Percentiles rank a stretch among this genome's conserved stretches.
Conservation (phyloP, 345 rosid species). For the Salix caprea region DNA sequence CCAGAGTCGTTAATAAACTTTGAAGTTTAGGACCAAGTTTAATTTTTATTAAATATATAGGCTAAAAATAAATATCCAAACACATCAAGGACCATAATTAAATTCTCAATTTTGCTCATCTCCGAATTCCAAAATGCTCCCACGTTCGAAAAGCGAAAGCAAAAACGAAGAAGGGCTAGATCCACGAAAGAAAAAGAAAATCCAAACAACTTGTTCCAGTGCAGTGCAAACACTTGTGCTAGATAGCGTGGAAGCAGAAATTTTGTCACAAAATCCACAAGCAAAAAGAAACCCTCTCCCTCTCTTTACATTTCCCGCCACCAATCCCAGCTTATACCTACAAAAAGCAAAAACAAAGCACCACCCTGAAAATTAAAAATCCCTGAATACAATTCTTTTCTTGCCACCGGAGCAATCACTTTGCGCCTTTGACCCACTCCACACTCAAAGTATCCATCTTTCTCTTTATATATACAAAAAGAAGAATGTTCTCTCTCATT, state of each 20-base stretch:
- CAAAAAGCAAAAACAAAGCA: neutral
- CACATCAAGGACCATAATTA: neutral
- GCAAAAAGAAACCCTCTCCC: neutral
- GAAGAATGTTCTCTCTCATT: neutral
- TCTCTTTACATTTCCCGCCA: neutral
- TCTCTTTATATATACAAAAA: neutral
- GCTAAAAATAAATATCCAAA: neutral
- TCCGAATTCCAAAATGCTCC: neutral
- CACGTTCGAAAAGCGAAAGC: neutral
- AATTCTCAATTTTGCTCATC: neutral
- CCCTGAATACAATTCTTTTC: slow-evolving; percentile 45
- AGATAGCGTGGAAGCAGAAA: neutral
- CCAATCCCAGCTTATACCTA: neutral
- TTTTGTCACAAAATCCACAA: no score
- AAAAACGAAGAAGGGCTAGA: neutral
- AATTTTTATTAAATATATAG: no score
- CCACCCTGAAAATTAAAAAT: neutral
- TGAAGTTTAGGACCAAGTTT: no score
- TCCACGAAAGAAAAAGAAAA: neutral
- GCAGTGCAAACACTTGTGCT: neutral
- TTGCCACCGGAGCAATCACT: slow-evolving; percentile 46
- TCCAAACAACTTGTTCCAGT: neutral
- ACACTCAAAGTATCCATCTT: slow-evolving; percentile 57
- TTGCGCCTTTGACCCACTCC: slow-evolving; percentile 39
- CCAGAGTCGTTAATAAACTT: neutral